Evolutionary conservation across 2,329 filamentous ascomycete species (phyloP).

Genomic region (Metarhizium brunneum): DNA sequence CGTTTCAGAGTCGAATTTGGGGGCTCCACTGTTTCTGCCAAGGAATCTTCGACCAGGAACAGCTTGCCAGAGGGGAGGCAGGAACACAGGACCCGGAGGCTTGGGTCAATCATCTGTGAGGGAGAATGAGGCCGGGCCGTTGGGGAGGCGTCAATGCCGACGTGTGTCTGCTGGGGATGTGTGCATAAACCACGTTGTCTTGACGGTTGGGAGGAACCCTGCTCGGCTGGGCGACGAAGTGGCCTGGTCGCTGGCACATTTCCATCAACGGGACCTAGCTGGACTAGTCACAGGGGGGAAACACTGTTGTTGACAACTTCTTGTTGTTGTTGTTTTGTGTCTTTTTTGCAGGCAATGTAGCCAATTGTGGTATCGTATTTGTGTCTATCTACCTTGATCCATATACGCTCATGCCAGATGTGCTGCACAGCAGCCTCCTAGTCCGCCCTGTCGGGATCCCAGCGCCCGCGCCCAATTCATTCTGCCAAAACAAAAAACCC

Average conservation of each 20-base stretch:
- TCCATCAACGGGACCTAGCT: too few relatives aligned
- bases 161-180: not conserved
- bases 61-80: too few relatives aligned
- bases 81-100: too few relatives aligned
- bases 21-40: not conserved
- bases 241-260: too few relatives aligned
- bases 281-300: too few relatives aligned
- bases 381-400: not conserved
- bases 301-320: too few relatives aligned
- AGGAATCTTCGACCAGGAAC: not conserved
- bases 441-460: not conserved
- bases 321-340: too few relatives aligned
- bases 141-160: not conserved
- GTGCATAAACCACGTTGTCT: too few relatives aligned
- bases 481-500: not conserved
- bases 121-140: too few relatives aligned
- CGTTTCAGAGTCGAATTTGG: not conserved
- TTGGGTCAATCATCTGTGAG: too few relatives aligned
- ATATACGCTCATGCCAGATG: not conserved
- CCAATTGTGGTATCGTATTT: not conserved
- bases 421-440: not conserved
- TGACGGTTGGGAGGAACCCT: not conserved
- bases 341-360: not conserved
- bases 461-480: not conserved
- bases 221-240: not conserved